A percentile compares a stretch with the other conserved stretches of the same genome.
Conservation (phyloP, 176 grass and related monocot species). For the Cenchrus purpureus region DNA sequence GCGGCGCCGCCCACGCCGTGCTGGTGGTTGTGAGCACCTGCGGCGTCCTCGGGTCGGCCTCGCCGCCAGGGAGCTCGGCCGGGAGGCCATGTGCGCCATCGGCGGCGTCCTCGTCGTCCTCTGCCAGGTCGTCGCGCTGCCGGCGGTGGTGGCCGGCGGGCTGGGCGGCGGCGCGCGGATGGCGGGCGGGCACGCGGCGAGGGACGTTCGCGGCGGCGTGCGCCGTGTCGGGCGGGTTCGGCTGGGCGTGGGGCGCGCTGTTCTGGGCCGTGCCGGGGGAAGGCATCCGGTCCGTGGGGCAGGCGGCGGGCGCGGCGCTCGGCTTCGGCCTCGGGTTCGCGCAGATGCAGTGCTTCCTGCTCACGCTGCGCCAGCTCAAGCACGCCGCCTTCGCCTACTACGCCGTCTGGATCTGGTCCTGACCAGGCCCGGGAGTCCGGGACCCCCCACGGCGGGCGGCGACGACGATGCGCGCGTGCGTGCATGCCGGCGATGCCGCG, state of each 20-base stretch:
- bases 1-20: neutral
- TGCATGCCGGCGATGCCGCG: too few species aligned
- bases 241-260: conserved; percentile 46
- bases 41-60: conserved; percentile 33
- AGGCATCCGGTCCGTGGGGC: conserved; percentile 23
- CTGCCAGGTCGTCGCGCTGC: conserved; percentile 14
- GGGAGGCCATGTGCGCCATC: conserved; percentile 31
- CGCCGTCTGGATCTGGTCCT: conserved; percentile 44
- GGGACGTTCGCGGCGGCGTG: conserved; percentile 14
- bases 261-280: conserved; percentile 19
- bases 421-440: neutral
- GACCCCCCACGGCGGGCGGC: neutral
- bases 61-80: conserved; percentile 14
- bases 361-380: conserved; percentile 45
- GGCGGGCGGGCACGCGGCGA: neutral
- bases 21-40: conserved; percentile 18
- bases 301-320: neutral
- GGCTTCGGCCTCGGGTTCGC: conserved; percentile 25
- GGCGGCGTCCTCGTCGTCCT: conserved; percentile 5
- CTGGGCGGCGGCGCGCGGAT: neutral
- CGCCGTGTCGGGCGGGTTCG: conserved; percentile 25
- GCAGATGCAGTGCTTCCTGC: conserved; percentile 47
- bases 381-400: conserved; percentile 37
- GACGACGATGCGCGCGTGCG: neutral
- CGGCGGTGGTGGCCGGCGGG: neutral